Base-by-base conservation (phyloP, 1,284 basidiomycete species). In the Pseudomicrostroma phylloplanum region DNA sequence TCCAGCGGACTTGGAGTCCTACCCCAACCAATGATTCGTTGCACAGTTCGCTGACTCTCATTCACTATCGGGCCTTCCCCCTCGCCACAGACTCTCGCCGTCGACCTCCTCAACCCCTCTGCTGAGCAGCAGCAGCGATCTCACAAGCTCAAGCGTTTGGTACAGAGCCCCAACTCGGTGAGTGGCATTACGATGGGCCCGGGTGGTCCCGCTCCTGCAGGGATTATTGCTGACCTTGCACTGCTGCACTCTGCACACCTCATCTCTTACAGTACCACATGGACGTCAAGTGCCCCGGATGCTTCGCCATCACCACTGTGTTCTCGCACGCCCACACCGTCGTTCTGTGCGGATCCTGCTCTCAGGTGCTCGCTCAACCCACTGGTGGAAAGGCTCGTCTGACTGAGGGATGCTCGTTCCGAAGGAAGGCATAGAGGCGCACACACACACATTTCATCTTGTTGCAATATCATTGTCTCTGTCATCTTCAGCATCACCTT, bases 261-360 rank as follows among this genome's bases (percentile, higher is more conserved):
- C 96, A 92, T 55, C 43, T 11, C 15, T 21, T 6, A 48, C 43
- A 48, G 51, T 97, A 93, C 85, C 98, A 97, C 85, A 98, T 98
- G 96, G 96, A 99, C 81, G 93, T 98, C 79, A 98, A 98, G 84
- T 98, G 94, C 85, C 89, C 94, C 63, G 90, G 90, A 69, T 94
- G 91, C 85, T 92, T 94, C 81, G 87, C 89, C 77, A 93, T 94
- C 82, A 92, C 90, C 71, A 92, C 90, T 67, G 91, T 94, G 75
- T 94, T 94, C 86, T 92, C 91, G 70, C 91, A 94, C 81, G 91
- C 91, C 49, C 91, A 92, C 82, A 91, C 90, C 65, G 92, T 94
- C 59, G 92, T 94, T 55, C 82, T 90, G 69, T 98, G 94, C 83
- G 87, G 87, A 70, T 89, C 91, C 60, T 99, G 94, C 86, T 87